Evolutionary conservation across 2,329 filamentous ascomycete species (phyloP).

Genomic region (Fusarium sp.): DNA sequence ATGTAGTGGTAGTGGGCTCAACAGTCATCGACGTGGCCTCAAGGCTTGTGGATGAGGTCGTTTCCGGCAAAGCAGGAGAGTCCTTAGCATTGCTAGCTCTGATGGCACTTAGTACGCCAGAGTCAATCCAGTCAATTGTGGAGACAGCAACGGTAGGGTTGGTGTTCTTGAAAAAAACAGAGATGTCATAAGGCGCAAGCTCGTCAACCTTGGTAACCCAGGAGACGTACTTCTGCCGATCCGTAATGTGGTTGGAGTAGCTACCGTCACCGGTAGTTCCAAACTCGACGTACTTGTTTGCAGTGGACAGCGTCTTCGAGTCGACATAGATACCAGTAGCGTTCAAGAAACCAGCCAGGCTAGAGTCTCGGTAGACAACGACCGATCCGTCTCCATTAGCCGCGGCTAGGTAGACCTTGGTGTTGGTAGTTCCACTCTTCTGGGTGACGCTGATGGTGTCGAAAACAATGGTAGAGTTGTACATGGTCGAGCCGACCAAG

Average conservation of each 20-base stretch:
- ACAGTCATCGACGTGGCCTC: conserved; percentile 3
- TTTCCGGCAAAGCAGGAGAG: neutral
- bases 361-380: conserved; percentile 59
- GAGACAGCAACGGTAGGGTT: conserved; percentile 34
- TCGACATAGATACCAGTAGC: conserved; percentile 53
- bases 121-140: conserved; percentile 40
- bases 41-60: neutral
- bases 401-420: conserved; percentile 59
- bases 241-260: conserved; percentile 55
- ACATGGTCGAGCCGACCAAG: conserved; percentile 43
- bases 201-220: conserved; percentile 51
- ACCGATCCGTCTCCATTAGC: conserved; percentile 59
- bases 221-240: conserved; percentile 54
- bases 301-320: conserved; percentile 50
- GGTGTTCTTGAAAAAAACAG: conserved; percentile 25
- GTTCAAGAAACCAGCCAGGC: conserved; percentile 57
- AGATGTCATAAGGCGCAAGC: conserved; percentile 48
- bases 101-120: conserved; percentile 36
- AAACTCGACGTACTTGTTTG: conserved; percentile 60
- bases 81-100: conserved; percentile 39
- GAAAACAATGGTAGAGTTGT: conserved; percentile 59
- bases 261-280: conserved; percentile 58
- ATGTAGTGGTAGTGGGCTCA: neutral
- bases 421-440: conserved; percentile 50
- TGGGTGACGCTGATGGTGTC: conserved; percentile 57